Evolutionary conservation across 169 alveolate species (phyloP).

Genomic region (Plasmodium coatneyi): DNA sequence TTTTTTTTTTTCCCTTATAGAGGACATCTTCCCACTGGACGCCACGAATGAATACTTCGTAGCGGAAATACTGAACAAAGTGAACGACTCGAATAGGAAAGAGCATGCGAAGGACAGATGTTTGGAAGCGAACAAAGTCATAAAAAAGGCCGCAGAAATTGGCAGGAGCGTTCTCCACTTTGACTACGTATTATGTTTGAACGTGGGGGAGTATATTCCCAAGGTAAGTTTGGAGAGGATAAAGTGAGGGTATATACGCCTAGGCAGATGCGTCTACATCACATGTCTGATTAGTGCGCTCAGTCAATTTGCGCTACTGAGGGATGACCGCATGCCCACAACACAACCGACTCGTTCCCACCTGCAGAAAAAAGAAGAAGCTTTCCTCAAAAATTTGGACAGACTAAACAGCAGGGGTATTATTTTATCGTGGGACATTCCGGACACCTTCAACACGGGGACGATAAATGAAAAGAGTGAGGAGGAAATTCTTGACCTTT

Average conservation of each 20-base stretch:
- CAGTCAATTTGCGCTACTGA: background rate
- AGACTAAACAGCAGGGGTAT: slow-evolving; percentile 35
- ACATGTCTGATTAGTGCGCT: background rate
- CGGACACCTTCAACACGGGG: slow-evolving; percentile 53
- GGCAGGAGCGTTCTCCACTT: background rate
- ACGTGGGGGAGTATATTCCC: slow-evolving; percentile 69
- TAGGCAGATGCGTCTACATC: background rate
- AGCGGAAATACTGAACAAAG: background rate
- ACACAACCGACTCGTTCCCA: background rate
- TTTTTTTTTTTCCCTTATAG: background rate
- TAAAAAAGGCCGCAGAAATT: background rate
- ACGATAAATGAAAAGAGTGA: slow-evolving; percentile 47
- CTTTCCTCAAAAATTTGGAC: slow-evolving; percentile 39
- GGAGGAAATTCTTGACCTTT: slow-evolving; percentile 29
- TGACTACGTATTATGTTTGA: slow-evolving; percentile 58
- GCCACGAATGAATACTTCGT: slow-evolving; percentile 46
- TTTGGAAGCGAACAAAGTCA: background rate
- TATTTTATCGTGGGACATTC: slow-evolving; percentile 62
- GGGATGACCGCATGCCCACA: background rate
- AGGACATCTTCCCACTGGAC: slow-evolving; percentile 23
- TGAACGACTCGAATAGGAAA: slow-evolving; percentile 4
- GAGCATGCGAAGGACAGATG: background rate
- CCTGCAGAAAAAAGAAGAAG: slow-evolving; percentile 59
- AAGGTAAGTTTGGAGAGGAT: slow-evolving; percentile 12
- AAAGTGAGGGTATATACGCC: background rate